Evolutionary conservation across 441 rosid species (phyloP), one percentile per base, ranked within the genome.

Genomic region (Corymbia citriodora): DNA sequence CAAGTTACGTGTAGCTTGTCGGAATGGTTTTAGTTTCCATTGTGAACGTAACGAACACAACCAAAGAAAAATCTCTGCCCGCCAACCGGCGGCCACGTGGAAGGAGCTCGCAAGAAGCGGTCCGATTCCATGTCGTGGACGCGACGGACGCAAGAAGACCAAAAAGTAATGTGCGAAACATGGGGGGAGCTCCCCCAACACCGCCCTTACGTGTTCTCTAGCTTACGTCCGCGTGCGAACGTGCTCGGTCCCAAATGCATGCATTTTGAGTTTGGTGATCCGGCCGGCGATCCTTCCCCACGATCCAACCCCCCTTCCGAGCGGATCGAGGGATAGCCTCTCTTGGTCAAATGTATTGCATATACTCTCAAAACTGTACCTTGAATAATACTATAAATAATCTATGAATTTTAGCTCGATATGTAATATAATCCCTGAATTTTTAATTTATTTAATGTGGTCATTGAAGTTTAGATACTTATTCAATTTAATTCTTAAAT

Each of bases 381-480:
- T 4, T 36, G 40, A 36, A 36, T 36, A 36, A 36, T 36, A 36
- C 2, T 36, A 40, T 40, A 40, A 40, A 40, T 40, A 40, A 40
- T 4, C 0, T 0, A 23, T 23, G 6, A 0, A 23, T 0, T 59
- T 59, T 59, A 59, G 3, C 25, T 1, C 10, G 5, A 0, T 10
- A 59, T 23, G 1, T 0, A 57, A 23, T 57, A 0, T 23, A 3
- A 57, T 57, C 10, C 0, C 4, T 10, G 6, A 57, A 57, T 9
- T 57, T 23, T 23, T 4, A 40, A 5, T 40, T 40, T 40, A 5
- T 40, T 6, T 40, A 40, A 40, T 57, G 0, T 23, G 2, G 10
- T 57, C 23, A 0, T 10, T 10, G 6, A 57, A 57, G 4, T 57
- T 23, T 23, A 2, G 2, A 23, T 57, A 10, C 0, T 0, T 10